phyloP scores from a whole-genome alignment of 805 yeast genomes.

The Cyberlindnera galapagoensis region DNA sequence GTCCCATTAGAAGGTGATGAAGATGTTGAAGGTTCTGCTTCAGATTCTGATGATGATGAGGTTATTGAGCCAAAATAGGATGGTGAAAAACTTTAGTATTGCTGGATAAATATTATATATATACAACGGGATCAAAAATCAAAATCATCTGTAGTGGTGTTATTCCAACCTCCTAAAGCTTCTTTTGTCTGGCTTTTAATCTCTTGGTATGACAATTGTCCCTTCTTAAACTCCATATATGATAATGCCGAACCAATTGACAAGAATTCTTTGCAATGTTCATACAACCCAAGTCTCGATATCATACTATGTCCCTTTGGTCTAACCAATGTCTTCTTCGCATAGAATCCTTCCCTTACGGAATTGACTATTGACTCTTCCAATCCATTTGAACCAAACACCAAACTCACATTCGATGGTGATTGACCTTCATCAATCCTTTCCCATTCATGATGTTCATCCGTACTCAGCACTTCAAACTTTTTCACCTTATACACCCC shows the following conservation, averaged over 20 bases:
- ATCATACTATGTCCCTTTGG: constrained; percentile 36
- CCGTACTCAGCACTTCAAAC: constrained; percentile 7
- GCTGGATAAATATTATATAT: no score
- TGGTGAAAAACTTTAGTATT: no score
- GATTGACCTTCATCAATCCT: constrained; percentile 3
- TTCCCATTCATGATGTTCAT: constrained; percentile 11
- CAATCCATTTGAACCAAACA: constrained; percentile 19
- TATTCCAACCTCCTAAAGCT: constrained; percentile 40
- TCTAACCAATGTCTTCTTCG: constrained; percentile 39
- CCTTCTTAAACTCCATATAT: constrained; percentile 29
- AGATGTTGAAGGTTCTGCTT: constrained; percentile 18
- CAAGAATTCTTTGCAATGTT: constrained; percentile 14
- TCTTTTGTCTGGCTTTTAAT: constrained; percentile 26
- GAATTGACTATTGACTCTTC: constrained; percentile 44
- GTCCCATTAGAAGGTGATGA: constrained; percentile 30
- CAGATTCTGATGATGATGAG: constrained; percentile 18
- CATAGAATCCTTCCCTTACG: constrained; percentile 49
- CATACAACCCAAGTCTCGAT: constrained; percentile 25
- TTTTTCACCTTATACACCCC: neutral
- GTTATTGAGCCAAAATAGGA: neutral
- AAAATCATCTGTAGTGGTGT: constrained; percentile 40
- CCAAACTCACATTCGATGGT: constrained; percentile 25
- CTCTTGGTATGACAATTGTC: constrained; percentile 22
- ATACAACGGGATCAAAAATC: no score
- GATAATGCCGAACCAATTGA: constrained; percentile 5